Conservation (phyloP, 345 rosid genomes). For the Populus ilicifolia region DNA sequence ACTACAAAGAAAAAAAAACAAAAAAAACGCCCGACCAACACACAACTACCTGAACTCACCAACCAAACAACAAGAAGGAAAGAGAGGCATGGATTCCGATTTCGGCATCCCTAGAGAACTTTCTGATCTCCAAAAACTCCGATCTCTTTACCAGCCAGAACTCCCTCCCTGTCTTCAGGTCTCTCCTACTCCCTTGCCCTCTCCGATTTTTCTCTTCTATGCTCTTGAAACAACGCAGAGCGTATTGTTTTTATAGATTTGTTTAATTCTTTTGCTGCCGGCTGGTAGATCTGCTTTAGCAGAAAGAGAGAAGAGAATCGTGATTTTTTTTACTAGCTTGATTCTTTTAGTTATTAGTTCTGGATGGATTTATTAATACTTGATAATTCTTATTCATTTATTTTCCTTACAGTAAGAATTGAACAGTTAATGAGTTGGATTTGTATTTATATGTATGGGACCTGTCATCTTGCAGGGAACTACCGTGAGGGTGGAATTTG, state of each 20-base stretch:
- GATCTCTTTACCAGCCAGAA: constrained; percentile 74
- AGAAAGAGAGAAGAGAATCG: not conserved
- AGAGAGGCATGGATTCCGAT: constrained; percentile 77
- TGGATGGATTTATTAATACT: not conserved
- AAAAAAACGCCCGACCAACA: not conserved
- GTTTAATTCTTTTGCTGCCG: not conserved
- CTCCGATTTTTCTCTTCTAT: not conserved
- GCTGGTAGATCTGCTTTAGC: not conserved
- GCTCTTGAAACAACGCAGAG: not conserved
- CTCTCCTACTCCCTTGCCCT: not conserved
- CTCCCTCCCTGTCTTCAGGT: constrained; percentile 98
- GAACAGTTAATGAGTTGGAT: not conserved
- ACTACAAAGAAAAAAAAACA: too few relatives aligned
- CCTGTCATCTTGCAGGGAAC: constrained; percentile 57
- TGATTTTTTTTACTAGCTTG: not conserved
- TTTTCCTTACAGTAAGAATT: too few relatives aligned
- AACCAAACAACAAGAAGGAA: not conserved
- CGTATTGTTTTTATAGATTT: not conserved
- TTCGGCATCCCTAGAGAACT: constrained; percentile 90
- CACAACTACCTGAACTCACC: not conserved
- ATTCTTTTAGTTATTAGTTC: not conserved
- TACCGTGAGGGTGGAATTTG: constrained; percentile 91
- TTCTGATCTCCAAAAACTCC: constrained; percentile 76
- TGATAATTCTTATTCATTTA: too few relatives aligned
- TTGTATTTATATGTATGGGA: not conserved